A percentile compares a stretch with the other conserved stretches of the same genome.
Conservation (phyloP, 2,329 filamentous ascomycete species). For the Colletotrichum nymphaeae region DNA sequence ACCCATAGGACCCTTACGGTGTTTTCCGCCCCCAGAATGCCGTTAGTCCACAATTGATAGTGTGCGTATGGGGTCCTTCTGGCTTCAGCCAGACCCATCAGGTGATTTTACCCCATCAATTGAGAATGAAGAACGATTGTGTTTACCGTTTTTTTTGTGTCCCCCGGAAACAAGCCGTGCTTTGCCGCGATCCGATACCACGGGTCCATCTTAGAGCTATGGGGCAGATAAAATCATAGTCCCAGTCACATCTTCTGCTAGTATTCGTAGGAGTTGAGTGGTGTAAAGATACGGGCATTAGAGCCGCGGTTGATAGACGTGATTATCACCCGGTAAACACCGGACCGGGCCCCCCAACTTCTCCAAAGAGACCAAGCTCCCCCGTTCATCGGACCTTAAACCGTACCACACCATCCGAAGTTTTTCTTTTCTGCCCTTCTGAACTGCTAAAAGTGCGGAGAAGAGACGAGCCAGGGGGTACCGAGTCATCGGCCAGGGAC, state of each 20-base stretch:
- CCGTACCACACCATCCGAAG: neutral
- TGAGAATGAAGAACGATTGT: neutral
- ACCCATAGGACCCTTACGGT: neutral
- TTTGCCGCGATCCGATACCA: constrained; percentile 11
- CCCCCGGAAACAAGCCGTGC: constrained; percentile 7
- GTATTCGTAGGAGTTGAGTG: neutral
- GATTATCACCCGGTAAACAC: constrained; percentile 19
- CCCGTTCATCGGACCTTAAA: constrained; percentile 11
- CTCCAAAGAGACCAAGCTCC: neutral
- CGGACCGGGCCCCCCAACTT: constrained; percentile 20
- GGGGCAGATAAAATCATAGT: constrained; percentile 3
- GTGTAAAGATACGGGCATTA: neutral
- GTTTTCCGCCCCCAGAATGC: constrained; percentile 12
- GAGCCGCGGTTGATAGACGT: constrained; percentile 16
- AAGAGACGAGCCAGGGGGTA: neutral
- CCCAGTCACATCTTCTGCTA: neutral
- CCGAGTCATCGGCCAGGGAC: constrained; percentile 23
- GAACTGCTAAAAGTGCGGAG: constrained; percentile 20
- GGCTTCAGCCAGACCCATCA: neutral
- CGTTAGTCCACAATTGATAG: constrained; percentile 33
- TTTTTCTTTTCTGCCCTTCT: neutral
- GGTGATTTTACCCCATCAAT: constrained; percentile 3
- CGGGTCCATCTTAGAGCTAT: neutral
- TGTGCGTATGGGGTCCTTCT: neutral
- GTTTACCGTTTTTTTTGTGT: neutral